Conservation (phyloP, 148 eudicot genomes). For the Amaranthus cruentus region DNA sequence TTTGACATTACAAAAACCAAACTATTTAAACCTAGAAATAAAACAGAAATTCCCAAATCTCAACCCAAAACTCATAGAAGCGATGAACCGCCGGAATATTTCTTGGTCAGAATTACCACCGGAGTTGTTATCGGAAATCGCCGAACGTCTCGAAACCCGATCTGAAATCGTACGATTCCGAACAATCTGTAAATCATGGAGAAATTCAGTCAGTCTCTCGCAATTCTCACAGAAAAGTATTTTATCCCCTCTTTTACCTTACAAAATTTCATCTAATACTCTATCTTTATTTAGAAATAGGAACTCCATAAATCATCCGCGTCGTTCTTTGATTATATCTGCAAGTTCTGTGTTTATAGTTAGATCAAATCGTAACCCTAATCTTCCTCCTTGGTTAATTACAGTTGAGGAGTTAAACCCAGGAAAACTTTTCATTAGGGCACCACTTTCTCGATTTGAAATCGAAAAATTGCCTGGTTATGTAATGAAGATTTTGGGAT, state of each 20-base stretch:
- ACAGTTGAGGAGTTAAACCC: slow-evolving; percentile 12
- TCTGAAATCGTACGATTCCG: background rate
- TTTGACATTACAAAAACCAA: no score
- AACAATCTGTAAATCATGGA: background rate
- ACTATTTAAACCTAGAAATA: no score
- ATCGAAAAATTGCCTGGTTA: background rate
- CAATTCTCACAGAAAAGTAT: background rate
- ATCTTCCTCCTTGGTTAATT: slow-evolving; percentile 9
- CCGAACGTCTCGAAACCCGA: background rate
- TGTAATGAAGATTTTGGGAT: background rate
- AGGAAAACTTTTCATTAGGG: background rate
- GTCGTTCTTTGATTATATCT: background rate
- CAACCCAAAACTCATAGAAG: background rate
- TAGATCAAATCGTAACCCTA: background rate
- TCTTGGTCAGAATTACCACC: background rate
- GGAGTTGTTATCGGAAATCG: background rate
- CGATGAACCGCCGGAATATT: background rate
- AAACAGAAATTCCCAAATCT: no score
- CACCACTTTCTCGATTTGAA: background rate
- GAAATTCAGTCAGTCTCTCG: background rate
- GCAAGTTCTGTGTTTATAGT: background rate
- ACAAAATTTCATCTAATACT: background rate
- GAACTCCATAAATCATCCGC: background rate
- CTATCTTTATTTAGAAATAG: background rate
- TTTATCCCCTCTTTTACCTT: background rate